Base-by-base conservation (phyloP, 2,329 filamentous ascomycete species). In the Biscogniauxia marginata region DNA sequence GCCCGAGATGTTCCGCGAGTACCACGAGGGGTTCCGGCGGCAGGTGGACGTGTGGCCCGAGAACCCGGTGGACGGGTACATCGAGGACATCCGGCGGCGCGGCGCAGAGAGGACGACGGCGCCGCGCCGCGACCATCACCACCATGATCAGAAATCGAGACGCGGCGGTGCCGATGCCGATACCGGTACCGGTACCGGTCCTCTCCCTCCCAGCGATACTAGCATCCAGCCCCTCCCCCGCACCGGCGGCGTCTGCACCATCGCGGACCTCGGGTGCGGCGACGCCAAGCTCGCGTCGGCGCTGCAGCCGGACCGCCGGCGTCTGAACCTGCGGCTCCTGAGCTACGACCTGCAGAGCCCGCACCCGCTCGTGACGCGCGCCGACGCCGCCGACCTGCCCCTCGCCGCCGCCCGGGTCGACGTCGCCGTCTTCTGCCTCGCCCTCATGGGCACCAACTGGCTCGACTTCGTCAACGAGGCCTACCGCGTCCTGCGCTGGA, bases 401-500 rank as follows among this genome's bases (percentile, higher is more conserved):
- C 77, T 96, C 0, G 78, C 79, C 4, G 86, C 93, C 64, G 87
- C 85, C 46, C 86, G 83, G 59, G 86, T 92, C 59, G 92, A 99
- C 72, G 82, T 99, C 4, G 90, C 90, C 49, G 87, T 99, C 64
- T 98, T 98, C 79, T 99, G 95, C 73, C 83, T 99, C 25, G 95
- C 93, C 50, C 84, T 99, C 57, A 99, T 99, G 95, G 95, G 95
- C 69, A 99, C 95, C 54, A 99, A 99, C 77, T 99, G 95, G 93
- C 84, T 96, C 52, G 87, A 91, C 66, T 98, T 99, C 72, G 84
- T 99, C 67, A 95, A 98, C 75, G 95, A 99, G 77, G 93, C 93
- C 13, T 96, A 91, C 78, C 87, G 95, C 53, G 82, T 98, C 51
- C 82, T 99, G 59, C 88, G 91, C 69, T 93, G 92, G 84, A 93